Percentiles rank a stretch among this genome's conserved stretches.
These are phyloP conservation scores for Ophiostoma montium DNA, from an alignment of 2,329 filamentous ascomycete genomes.

Conservation along the genomic window DNA sequence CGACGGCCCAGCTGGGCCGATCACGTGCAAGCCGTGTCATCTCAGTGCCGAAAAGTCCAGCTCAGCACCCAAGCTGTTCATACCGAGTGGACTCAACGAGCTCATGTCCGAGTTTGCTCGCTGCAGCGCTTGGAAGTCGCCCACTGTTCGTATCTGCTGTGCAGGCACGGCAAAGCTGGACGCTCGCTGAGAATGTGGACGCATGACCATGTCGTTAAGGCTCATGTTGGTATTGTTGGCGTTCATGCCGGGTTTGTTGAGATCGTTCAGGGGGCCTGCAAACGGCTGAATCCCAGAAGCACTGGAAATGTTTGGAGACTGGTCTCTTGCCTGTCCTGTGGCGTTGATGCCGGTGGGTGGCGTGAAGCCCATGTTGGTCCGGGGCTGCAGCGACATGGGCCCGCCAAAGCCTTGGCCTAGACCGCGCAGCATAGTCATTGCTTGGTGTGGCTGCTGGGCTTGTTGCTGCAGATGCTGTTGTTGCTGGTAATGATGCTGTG, in stretches of 20 bases:
- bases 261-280: background rate
- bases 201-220: slow-evolving; percentile 5
- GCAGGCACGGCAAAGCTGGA: slow-evolving; percentile 26
- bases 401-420: slow-evolving; percentile 17
- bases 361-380: slow-evolving; percentile 10
- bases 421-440: slow-evolving; percentile 21
- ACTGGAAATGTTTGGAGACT: background rate
- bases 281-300: background rate
- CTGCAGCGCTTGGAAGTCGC: slow-evolving; percentile 36
- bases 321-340: slow-evolving; percentile 1
- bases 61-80: slow-evolving; percentile 24
- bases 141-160: slow-evolving; percentile 29
- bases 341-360: slow-evolving; percentile 1
- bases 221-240: slow-evolving; percentile 15
- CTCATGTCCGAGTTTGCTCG: slow-evolving; percentile 28
- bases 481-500: slow-evolving; percentile 9
- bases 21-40: slow-evolving; percentile 9
- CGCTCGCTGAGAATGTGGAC: no score
- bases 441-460: slow-evolving; percentile 18
- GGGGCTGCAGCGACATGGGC: slow-evolving; percentile 16
- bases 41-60: slow-evolving; percentile 27
- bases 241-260: background rate
- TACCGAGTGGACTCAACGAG: slow-evolving; percentile 21
- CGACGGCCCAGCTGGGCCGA: no score
- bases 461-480: slow-evolving; percentile 3